Base-by-base conservation (phyloP, 2,329 filamentous ascomycete genomes). In the Zasmidium citrigriseum region DNA sequence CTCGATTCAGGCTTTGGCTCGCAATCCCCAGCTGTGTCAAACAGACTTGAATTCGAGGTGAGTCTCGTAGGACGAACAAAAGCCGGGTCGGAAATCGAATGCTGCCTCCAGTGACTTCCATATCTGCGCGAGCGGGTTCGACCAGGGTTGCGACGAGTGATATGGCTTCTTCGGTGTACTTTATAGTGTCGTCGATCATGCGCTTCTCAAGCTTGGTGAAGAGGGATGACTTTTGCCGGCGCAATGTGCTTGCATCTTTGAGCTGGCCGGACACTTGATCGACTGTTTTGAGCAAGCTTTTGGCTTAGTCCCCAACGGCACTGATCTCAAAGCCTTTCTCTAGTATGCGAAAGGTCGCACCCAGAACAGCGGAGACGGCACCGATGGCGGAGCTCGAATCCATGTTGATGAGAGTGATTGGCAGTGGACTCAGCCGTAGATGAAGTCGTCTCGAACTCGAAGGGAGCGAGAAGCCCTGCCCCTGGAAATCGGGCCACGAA, bases 271-370 rank as follows among this genome's bases (percentile, higher is more conserved):
- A 57, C 44, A 66, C 50, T 25, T 56, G 57, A 14, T 55, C 34
- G 27, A 57, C 58, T 10, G 56, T 64, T 25, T 60, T 48, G 12
- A 64, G 52, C 41, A 66, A 25, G 49, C 55, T 55, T 23, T 44
- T 46, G 7, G 59, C 53, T 23, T 64, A 55, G 25, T 63, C 44
- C 16, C 58, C 60, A 12, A 66, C 56, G 2, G 60, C 62, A n/a
- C n/a, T n/a, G n/a, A n/a, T n/a, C n/a, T n/a, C n/a, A n/a, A n/a
- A n/a, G n/a, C n/a, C n/a, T n/a, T n/a, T n/a, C n/a, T n/a, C n/a
- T n/a, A n/a, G n/a, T n/a, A n/a, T n/a, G n/a, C n/a, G n/a, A n/a
- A n/a, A n/a, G n/a, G n/a, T n/a, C n/a, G n/a, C n/a, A n/a, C n/a
- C n/a, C n/a, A n/a, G n/a, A n/a, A n/a, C n/a, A n/a, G n/a, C n/a